Evolutionary conservation across 2,329 filamentous ascomycete genomes (phyloP), one percentile per base, ranked within the genome.

Genomic region (Colletotrichum horii): DNA sequence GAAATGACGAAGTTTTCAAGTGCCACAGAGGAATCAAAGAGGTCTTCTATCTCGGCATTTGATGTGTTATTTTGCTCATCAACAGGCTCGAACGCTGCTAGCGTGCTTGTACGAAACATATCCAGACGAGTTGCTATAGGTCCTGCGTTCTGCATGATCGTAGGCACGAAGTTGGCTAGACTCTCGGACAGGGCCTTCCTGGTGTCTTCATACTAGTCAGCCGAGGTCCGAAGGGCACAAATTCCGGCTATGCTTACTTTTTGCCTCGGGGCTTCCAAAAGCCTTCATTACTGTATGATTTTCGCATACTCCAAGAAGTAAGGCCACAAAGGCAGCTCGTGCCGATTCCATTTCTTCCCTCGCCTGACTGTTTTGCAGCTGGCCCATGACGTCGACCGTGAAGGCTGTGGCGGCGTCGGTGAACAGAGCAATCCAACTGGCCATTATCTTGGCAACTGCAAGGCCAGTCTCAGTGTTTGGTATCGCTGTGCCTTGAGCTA

Each of bases 281-380:
- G 90, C 87, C 60, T 85, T 84, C 6, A 93, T 81, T 14, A 94
- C 87, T 6, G 86, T 84, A 5, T 84, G 83, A 78, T 92, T 93
- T 77, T 94, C 92, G 70, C 90, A 89, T 14, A 94, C 85, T 1
- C 90, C 89, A 65, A 94, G 84, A 8, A 94, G 83, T 22, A 95
- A 85, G 80, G 93, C 89, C 4, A 93, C 90, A 76, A 95, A 89
- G 0, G 91, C 93, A 61, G 92, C 90, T 24, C 91, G 88, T 3
- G 92, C 87, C 60, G 89, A 85, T 66, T 91, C 91, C 85, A 92
- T 89, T 66, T 93, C 92, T 36, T 92, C 88, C 24, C 87, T 85
- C 1, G 85, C 82, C 66, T 87, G 87, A 1, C 85, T 85, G 56
- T 82, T 84, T 65, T 87, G 85, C 65, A 87, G 78, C 52, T 87